Percentiles rank a stretch among this genome's conserved stretches.
These are phyloP conservation scores for Sarocladium brachiariae DNA, from an alignment of 2,329 filamentous ascomycete genomes.

Conservation along the genomic window DNA sequence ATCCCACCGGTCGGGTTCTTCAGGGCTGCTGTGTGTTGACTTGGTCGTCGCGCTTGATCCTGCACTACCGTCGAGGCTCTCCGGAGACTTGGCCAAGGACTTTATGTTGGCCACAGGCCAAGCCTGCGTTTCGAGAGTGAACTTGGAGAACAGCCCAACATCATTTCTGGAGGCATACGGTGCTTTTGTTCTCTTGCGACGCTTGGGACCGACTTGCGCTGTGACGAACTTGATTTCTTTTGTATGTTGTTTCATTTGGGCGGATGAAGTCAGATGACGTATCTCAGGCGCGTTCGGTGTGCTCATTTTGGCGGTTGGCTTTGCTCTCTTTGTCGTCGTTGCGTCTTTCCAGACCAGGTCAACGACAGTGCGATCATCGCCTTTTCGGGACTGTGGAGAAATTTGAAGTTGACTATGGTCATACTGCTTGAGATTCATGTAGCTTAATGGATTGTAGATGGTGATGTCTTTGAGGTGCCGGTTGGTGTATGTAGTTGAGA, in stretches of 20 bases:
- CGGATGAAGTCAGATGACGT: not conserved
- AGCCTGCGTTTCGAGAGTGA: too few relatives aligned
- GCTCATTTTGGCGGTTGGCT: not conserved
- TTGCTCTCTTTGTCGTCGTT: not conserved
- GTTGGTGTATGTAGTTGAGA: not conserved
- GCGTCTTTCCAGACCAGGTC: not conserved
- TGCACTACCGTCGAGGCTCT: not conserved
- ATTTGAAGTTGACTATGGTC: too few relatives aligned
- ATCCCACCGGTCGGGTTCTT: not conserved
- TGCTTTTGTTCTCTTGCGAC: not conserved
- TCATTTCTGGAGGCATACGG: not conserved
- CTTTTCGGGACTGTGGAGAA: not conserved
- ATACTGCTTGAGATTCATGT: too few relatives aligned
- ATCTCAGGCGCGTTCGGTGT: not conserved
- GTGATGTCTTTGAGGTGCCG: too few relatives aligned
- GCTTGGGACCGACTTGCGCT: not conserved
- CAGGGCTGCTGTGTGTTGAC: not conserved
- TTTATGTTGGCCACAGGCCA: not conserved
- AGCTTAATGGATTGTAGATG: too few relatives aligned
- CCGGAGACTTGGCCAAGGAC: not conserved
- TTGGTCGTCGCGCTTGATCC: not conserved
- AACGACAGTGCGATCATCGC: not conserved
- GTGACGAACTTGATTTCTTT: conserved; percentile 7
- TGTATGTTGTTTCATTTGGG: not conserved
- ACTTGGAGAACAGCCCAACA: conserved; percentile 2